Base-by-base conservation (phyloP, 2,329 filamentous ascomycete genomes). In the Trichoderma gracile region DNA sequence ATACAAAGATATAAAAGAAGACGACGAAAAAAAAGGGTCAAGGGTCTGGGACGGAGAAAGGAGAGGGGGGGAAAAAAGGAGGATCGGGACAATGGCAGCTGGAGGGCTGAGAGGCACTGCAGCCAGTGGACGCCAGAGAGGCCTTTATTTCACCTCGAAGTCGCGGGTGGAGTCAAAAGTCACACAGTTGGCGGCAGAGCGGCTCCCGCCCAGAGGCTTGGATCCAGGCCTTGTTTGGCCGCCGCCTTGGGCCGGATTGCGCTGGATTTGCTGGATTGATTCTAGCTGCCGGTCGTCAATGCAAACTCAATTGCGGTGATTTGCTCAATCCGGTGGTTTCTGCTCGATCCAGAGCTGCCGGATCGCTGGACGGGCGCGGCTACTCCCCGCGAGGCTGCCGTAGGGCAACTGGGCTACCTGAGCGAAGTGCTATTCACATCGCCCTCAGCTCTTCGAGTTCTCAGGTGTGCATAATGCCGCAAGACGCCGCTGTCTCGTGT, bases 161-260 rank as follows among this genome's bases (percentile, higher is more conserved):
- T 65, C 63, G 38, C 56, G 42, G 52, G 63, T 65, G 63, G 63
- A 65, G 58, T 53, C 63, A 46, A n/a, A n/a, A n/a, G n/a, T n/a
- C n/a, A n/a, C n/a, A n/a, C n/a, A 27, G 25, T 45, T 46, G n/a
- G 25, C 49, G 59, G 47, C 61, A 43, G 27, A 42, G 38, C 25
- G 57, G n/a, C 53, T 27, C 57, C 46, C 56, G 56, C 43, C 33
- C 33, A 38, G 33, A 38, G 33, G 33, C 33, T 38, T 38, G 33
- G 33, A 38, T 38, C 33, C 33, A 38, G 33, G 14, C 33, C 33
- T 38, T 38, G 33, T 38, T 38, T 38, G 33, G 33, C 33, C 33
- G 33, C 33, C 4, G 33, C 2, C 10, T 10, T 10, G 3, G 8
- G 8, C 30, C 10, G 30, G 30, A 33, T 33, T 10, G 10, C 10